Conservation (phyloP, 345 rosid species). For the Citrus glauca region DNA sequence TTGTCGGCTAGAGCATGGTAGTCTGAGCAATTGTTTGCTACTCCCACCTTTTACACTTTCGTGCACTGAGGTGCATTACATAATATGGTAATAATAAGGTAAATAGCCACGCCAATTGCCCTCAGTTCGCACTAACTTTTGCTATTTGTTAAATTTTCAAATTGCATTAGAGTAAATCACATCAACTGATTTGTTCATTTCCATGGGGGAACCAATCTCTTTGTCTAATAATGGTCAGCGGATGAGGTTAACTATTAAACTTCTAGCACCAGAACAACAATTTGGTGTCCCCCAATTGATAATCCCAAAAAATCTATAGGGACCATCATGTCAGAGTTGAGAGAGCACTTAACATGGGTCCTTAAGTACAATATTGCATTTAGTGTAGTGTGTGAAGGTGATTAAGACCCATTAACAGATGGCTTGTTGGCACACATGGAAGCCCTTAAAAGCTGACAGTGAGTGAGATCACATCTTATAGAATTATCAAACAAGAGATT, state of each 20-base stretch:
- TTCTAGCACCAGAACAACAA: conserved; percentile 16
- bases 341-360: conserved; percentile 4
- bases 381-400: conserved; percentile 3
- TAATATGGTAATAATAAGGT: not conserved
- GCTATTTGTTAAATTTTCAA: not conserved
- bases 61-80: no score
- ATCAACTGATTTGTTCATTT: conserved; percentile 13
- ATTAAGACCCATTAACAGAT: conserved; percentile 14
- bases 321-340: conserved; percentile 26
- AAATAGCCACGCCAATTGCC: not conserved
- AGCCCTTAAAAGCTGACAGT: conserved; percentile 1
- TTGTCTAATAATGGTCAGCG: not conserved
- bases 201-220: conserved; percentile 18
- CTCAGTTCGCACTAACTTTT: not conserved
- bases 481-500: not conserved
- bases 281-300: conserved; percentile 9
- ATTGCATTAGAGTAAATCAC: conserved; percentile 3
- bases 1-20: not conserved
- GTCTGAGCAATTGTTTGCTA: not conserved
- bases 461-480: not conserved
- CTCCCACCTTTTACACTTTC: no score
- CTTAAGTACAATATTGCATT: conserved; percentile 2
- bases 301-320: conserved; percentile 17
- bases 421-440: not conserved
- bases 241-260: conserved; percentile 17